A percentile compares a stretch with the other conserved stretches of the same genome.
Evolutionary conservation across 2,329 filamentous ascomycete genomes (phyloP).

Genomic region (Xylariales sp.): DNA sequence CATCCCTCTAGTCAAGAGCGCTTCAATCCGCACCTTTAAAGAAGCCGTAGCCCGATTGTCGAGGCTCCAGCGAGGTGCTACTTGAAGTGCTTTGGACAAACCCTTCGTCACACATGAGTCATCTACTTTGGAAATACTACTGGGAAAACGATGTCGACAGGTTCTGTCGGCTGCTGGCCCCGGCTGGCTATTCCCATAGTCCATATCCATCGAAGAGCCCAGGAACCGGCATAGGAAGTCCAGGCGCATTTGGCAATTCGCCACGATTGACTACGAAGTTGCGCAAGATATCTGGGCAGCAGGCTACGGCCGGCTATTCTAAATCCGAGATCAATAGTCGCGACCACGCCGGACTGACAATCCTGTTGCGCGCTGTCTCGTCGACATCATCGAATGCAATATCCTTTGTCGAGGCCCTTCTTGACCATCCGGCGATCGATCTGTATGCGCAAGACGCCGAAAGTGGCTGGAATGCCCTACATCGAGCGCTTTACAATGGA

Average conservation of each 20-base stretch:
- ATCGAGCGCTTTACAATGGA: constrained; percentile 84
- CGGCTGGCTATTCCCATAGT: constrained; percentile 53
- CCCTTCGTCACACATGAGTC: constrained; percentile 71
- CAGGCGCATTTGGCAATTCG: constrained; percentile 41
- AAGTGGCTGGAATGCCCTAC: constrained; percentile 93
- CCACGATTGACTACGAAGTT: constrained; percentile 45
- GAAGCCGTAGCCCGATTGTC: constrained; percentile 68
- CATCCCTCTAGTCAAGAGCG: constrained; percentile 17
- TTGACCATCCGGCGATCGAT: constrained; percentile 79
- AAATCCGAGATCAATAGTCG: constrained; percentile 77
- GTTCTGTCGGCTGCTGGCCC: constrained; percentile 84
- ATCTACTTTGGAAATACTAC: constrained; percentile 93
- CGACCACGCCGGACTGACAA: constrained; percentile 74
- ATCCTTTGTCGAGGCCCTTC: constrained; percentile 71
- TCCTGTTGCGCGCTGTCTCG: constrained; percentile 80
- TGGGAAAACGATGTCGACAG: constrained; percentile 96
- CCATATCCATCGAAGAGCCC: constrained; percentile 52
- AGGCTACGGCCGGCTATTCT: constrained; percentile 35
- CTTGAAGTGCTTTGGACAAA: constrained; percentile 48
- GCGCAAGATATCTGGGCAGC: constrained; percentile 49
- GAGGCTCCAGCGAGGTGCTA: constrained; percentile 85
- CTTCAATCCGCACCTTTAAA: constrained; percentile 70
- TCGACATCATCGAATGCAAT: constrained; percentile 65
- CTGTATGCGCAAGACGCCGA: constrained; percentile 83
- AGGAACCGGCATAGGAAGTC: constrained; percentile 32